Conservation (phyloP, 106 monocot species). For the Alisma plantagoaquatica region DNA sequence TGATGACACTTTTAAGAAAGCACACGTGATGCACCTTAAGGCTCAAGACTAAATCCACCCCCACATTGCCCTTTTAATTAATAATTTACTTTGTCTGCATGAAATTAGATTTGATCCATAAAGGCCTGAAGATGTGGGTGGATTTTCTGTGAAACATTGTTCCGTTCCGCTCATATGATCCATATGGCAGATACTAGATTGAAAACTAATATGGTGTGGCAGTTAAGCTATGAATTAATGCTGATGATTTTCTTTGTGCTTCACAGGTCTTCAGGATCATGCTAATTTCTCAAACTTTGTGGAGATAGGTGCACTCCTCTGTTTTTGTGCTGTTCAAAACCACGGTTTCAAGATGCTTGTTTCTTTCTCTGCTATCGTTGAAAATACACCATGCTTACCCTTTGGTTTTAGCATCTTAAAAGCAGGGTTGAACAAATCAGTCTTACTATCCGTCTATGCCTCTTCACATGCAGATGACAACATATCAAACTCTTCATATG, state of each 20-base stretch:
- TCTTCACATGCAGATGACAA: conserved; percentile 31
- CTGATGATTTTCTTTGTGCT: not conserved
- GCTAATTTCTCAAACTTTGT: conserved; percentile 46
- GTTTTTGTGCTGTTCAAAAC: conserved; percentile 94
- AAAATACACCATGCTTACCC: conserved; percentile 64
- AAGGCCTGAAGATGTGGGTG: no score
- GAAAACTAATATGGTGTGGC: no score
- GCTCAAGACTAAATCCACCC: no score
- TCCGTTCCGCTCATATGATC: no score
- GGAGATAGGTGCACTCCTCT: conserved; percentile 65
- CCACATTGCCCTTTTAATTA: no score
- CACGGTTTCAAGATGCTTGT: conserved; percentile 84
- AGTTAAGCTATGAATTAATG: no score
- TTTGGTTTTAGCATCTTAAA: conserved; percentile 91
- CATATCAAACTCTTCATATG: conserved; percentile 34
- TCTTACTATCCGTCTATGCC: conserved; percentile 81
- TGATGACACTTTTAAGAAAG: no score
- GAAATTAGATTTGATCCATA: no score
- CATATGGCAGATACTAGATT: no score
- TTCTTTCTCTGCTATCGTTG: conserved; percentile 76
- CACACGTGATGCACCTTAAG: no score
- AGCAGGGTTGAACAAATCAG: conserved; percentile 83
- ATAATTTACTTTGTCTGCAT: no score
- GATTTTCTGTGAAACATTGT: no score
- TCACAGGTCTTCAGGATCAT: conserved; percentile 56